These are phyloP conservation scores for Mycena olivaceomarginata DNA, from an alignment of 768 basidiomycete genomes.

Conservation along the genomic window DNA sequence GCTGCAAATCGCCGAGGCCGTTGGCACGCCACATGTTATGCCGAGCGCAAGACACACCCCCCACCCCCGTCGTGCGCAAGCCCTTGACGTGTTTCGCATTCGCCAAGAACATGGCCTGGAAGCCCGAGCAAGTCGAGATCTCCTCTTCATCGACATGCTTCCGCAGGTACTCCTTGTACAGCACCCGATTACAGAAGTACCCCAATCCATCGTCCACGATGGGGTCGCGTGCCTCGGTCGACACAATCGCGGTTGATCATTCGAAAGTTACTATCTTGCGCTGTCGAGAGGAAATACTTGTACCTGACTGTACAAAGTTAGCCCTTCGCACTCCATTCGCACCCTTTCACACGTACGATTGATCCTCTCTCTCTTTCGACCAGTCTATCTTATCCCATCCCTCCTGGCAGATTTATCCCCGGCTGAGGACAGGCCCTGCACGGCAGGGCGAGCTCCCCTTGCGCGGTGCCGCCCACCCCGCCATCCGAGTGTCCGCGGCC, in stretches of 20 bases:
- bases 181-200: background rate
- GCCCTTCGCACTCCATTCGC: too few relatives aligned
- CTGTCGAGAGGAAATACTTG: background rate
- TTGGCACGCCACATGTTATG: too few relatives aligned
- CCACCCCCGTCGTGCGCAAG: too few relatives aligned
- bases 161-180: background rate
- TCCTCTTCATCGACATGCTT: conserved; percentile 25
- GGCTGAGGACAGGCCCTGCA: conserved; percentile 9
- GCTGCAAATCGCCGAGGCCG: too few relatives aligned
- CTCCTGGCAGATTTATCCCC: background rate
- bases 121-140: conserved; percentile 25
- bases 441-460: background rate
- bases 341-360: background rate
- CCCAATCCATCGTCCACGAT: conserved; percentile 9
- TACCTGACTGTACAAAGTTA: background rate
- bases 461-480: background rate
- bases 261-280: conserved; percentile 2
- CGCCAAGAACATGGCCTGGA: conserved; percentile 29
- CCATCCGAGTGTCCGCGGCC: background rate
- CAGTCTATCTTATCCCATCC: background rate
- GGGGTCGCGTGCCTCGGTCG: background rate
- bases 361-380: background rate
- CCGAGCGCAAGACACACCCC: too few relatives aligned
- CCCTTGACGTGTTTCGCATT: too few relatives aligned
- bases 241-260: conserved; percentile 12